A percentile compares a stretch with the other conserved stretches of the same genome.
Conservation (phyloP, 2,329 filamentous ascomycete genomes). For the Phoma sp. region DNA sequence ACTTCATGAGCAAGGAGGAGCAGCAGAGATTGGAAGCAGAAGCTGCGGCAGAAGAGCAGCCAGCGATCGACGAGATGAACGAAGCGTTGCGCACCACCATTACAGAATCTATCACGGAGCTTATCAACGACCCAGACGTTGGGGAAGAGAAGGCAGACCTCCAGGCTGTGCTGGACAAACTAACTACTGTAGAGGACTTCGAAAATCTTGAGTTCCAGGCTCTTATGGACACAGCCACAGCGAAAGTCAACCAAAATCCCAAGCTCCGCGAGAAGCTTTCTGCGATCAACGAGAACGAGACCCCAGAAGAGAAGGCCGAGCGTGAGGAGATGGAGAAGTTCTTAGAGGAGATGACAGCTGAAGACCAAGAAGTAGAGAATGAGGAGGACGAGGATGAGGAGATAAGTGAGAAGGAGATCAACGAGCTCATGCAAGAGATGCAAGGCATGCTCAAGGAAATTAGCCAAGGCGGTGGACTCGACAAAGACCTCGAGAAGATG, state of each 20-base stretch:
- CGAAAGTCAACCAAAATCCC: constrained; percentile 29
- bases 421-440: constrained; percentile 34
- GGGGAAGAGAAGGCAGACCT: constrained; percentile 30
- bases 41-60: constrained; percentile 20
- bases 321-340: constrained; percentile 7
- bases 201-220: constrained; percentile 31
- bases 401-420: constrained; percentile 24
- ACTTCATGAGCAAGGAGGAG: constrained; percentile 22
- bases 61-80: constrained; percentile 23
- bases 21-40: constrained; percentile 1
- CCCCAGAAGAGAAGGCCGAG: constrained; percentile 20
- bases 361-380: constrained; percentile 8
- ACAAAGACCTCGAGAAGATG: constrained; percentile 7
- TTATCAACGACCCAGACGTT: constrained; percentile 40
- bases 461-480: constrained; percentile 26
- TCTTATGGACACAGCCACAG: constrained; percentile 27
- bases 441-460: constrained; percentile 33
- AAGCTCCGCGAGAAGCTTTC: constrained; percentile 31
- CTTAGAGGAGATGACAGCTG: constrained; percentile 17
- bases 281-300: constrained; percentile 13
- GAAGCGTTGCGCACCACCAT: constrained; percentile 24
- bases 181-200: constrained; percentile 28
- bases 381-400: not conserved
- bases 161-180: constrained; percentile 29
- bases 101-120: constrained; percentile 29